Evolutionary conservation across 495 filamentous ascomycete genomes (phyloP), one percentile per base, ranked within the genome.

Genomic region (Aspergillus taichungensis): DNA sequence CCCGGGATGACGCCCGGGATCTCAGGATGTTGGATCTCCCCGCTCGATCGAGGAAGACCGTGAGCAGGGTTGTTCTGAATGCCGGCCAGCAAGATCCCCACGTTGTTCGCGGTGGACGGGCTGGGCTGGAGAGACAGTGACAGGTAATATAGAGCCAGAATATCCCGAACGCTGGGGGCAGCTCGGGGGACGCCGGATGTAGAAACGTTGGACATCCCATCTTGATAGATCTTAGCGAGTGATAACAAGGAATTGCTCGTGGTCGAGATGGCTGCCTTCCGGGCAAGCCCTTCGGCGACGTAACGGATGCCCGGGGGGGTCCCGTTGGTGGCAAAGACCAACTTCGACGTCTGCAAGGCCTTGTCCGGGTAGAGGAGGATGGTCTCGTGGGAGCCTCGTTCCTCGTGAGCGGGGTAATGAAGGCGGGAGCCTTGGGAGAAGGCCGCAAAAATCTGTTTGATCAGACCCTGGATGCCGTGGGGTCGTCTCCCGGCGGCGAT

Each of bases 41-140:
- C 63, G 42, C 55, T 62, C 6, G 62, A 46, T 24, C 68, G 51
- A 6, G 64, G 51, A 13, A 60, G 43, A 13, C 56, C 53, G 54
- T 67, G 63, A 6, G 61, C 54, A n/a, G 77, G 61, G 6, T 80
- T 76, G 52, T 94, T 88, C 50, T 96, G 92, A 12, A 99, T 85
- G 38, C 92, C 87, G 2, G 92, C 94, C 28, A 99, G 77, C 29
- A 99, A 71, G 43, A 99, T 99, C 5, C 92, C 92, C 34, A 99
- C 94, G 61, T 99, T 99, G 56, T 99, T 99, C 9, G 92, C 92
- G 0, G 92, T 99, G 6, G 94, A 97, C 13, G 92, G 92, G 55
- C 92, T 97, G 13, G 92, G 89, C 47, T 95, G 91, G 7, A 99
- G 74, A 0, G 94, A 94, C 14, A 99, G 72, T 5, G 94, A 97